These are phyloP conservation scores for Xylariaceae sp. DNA, from an alignment of 2,329 filamentous ascomycete genomes.

Conservation along the genomic window DNA sequence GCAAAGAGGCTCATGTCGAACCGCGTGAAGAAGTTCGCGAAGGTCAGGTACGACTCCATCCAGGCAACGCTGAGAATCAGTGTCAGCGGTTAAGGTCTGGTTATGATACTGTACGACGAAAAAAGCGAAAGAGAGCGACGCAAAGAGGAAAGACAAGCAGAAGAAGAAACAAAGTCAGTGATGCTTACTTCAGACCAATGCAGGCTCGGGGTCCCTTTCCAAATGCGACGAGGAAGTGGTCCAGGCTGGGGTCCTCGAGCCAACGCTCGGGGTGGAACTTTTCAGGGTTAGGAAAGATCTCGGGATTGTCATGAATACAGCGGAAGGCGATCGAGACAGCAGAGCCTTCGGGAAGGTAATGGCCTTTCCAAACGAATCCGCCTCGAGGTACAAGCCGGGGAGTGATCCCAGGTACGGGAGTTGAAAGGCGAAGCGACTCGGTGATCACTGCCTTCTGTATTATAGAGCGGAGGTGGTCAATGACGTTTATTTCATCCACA, in stretches of 20 bases:
- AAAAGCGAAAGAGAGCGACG: background rate
- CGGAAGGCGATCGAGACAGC: background rate
- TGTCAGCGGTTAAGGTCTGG: background rate
- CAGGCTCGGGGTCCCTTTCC: conserved; percentile 23
- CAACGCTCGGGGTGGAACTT: conserved; percentile 21
- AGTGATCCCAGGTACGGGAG: background rate
- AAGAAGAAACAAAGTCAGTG: too few species aligned
- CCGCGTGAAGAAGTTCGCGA: conserved; percentile 4
- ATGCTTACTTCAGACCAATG: conserved; percentile 18
- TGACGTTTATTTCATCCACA: background rate
- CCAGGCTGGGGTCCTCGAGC: conserved; percentile 12
- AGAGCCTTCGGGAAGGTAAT: background rate
- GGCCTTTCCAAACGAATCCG: background rate
- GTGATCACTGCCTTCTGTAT: background rate
- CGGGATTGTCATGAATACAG: conserved; percentile 19
- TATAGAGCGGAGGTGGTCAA: background rate
- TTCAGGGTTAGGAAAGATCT: conserved; percentile 18
- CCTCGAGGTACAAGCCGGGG: background rate
- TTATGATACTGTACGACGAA: background rate
- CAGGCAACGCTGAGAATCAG: background rate
- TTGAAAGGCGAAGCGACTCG: background rate
- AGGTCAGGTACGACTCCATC: conserved; percentile 4
- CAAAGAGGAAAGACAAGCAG: background rate
- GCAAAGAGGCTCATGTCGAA: conserved; percentile 6
- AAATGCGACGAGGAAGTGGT: conserved; percentile 17